Base-by-base conservation (phyloP, 495 filamentous ascomycete genomes). In the Pyrenopolyporus hunteri region DNA sequence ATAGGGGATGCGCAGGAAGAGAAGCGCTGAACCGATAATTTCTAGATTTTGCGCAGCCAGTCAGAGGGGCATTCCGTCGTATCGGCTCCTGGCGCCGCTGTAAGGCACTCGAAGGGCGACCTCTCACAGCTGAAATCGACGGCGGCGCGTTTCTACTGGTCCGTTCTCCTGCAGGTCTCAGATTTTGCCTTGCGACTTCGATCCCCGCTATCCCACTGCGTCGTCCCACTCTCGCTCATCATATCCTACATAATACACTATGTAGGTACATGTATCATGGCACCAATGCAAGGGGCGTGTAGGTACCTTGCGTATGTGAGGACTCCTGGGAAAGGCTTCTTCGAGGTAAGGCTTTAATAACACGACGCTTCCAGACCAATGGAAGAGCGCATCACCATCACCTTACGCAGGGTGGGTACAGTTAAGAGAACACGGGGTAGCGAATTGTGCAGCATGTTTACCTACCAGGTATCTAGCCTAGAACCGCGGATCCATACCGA, bases 151-250 rank as follows among this genome's bases (percentile, higher is more conserved):
- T 57, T 29, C 22, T 59, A 66, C 57, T 66, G 63, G 63, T 25
- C 43, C 32, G 46, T n/a, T 10, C 28, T 45, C 42, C 46, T 66
- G 52, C 51, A 66, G 57, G 63, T 57, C 57, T 57, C 35, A 57
- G 63, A 66, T 66, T 61, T 66, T 50, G 45, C 46, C 57, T 48
- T 61, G 17, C 45, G 29, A 48, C 35, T 51, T 31, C 13, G 29
- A 52, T 57, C 63, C 57, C 57, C 52, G 40, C 42, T n/a, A 44
- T 45, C 47, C 50, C 62, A 42, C 37, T 42, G n/a, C 59, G 43
- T 6, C 26, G 42, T 56, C 20, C 50, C 43, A 17, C 46, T 50
- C 35, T 25, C 40, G 44, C 60, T 42, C 42, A 57, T 63, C 60
- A 63, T n/a, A n/a, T n/a, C n/a, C n/a, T n/a, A n/a, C n/a, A n/a